Evolutionary conservation across 2,329 filamentous ascomycete genomes (phyloP).

Genomic region (Colletotrichum musicola): DNA sequence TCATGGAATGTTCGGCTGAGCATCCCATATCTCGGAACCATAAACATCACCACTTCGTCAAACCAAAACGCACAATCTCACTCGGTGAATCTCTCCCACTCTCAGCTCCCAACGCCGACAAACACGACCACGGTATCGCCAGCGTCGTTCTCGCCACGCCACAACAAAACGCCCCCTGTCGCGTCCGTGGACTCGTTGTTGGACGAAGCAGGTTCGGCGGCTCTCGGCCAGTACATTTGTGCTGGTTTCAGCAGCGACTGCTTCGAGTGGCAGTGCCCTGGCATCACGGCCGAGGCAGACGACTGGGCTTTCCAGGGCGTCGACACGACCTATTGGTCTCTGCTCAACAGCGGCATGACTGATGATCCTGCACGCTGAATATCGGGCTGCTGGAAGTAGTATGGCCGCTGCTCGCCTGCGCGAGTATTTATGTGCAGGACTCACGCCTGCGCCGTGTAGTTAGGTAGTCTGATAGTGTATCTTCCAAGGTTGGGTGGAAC

Average conservation of each 20-base stretch:
- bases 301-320: constrained; percentile 57
- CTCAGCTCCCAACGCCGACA: constrained; percentile 28
- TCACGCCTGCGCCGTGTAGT: no score
- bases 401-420: no score
- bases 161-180: constrained; percentile 12
- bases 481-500: no score
- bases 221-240: constrained; percentile 23
- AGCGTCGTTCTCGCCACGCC: constrained; percentile 11
- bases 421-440: no score
- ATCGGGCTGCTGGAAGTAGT: no score
- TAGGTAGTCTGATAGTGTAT: no score
- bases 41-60: constrained; percentile 53
- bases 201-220: not conserved
- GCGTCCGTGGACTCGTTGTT: constrained; percentile 28
- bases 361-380: not conserved
- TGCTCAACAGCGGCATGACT: constrained; percentile 45
- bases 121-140: constrained; percentile 34
- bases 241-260: constrained; percentile 41
- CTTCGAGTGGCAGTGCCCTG: constrained; percentile 39
- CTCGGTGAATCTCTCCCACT: constrained; percentile 23
- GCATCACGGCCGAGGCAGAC: constrained; percentile 49
- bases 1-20: constrained; percentile 51
- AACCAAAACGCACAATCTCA: constrained; percentile 8
- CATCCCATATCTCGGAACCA: constrained; percentile 61
- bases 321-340: constrained; percentile 52